Base-by-base conservation (phyloP, 192 early-diverging fungal species). In the Umbelopsis sp. region DNA sequence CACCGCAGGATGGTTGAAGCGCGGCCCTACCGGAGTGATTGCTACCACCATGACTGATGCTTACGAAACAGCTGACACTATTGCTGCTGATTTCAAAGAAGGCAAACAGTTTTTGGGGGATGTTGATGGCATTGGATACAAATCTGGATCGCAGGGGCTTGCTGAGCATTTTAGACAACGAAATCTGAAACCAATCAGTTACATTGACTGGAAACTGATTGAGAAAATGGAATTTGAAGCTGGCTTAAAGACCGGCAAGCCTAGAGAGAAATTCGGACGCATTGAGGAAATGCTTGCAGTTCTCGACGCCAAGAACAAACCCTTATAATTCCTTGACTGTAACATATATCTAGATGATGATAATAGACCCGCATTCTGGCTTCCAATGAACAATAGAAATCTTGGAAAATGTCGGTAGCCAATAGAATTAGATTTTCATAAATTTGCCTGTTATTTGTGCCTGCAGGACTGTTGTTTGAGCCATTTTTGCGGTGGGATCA, bases 31-130 rank as follows among this genome's bases (percentile, higher is more conserved):
- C 2, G 97, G 96, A 3, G 95, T 96, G 11, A 95, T 99, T 74
- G 95, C 95, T 2, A 83, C 94, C 0, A 99, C 97, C 6, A 96
- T 99, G 94, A 87, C 88, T 46, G 94, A 97, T 69, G 94, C 94
- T 1, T 90, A 93, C 70, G 93, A 97, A 68, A 99, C 97, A 0
- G 95, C 92, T 3, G 88, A 92, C 30, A 82, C 87, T 0, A 84
- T 97, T 27, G 67, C 93, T 18, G 72, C 80, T 37, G 92, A 94
- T 70, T 75, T 89, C 23, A 69, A 66, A 30, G 73, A 64, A 4
- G 82, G 78, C 11, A 64, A 80, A 48, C 76, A 80, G 2, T 86
- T 84, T 80, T 55, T 82, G n/a, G 45, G 51, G 10, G 30, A 48
- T 9, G n/a, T 48, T 18, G 33, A 50, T 66, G 46, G 27, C 13